phyloP scores from a whole-genome alignment of 139 green algal genomes.

The Tetraselmis striata region DNA sequence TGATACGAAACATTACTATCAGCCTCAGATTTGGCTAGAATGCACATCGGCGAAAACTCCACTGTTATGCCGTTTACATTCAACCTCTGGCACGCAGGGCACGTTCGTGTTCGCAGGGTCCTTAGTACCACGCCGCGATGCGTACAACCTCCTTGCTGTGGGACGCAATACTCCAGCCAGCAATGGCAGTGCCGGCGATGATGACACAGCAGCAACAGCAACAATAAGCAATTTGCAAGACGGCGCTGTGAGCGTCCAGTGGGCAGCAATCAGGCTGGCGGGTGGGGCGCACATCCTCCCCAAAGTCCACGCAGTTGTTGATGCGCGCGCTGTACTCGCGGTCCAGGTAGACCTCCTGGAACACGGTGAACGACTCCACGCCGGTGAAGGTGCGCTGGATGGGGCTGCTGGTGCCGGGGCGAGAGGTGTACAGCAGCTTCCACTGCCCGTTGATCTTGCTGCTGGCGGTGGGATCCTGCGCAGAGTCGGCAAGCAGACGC shows the following conservation, averaged over 20 bases:
- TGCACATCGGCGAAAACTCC: no score
- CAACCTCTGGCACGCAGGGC: no score
- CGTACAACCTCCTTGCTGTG: no score
- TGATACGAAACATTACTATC: no score
- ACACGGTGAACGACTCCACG: constrained; percentile 79
- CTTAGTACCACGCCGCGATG: no score
- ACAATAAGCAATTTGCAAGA: no score
- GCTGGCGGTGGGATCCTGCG: constrained; percentile 37
- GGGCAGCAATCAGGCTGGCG: background rate
- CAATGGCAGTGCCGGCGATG: no score
- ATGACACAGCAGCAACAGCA: no score
- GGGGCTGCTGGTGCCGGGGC: constrained; percentile 64
- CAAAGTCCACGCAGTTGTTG: constrained; percentile 83
- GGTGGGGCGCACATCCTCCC: constrained; percentile 8
- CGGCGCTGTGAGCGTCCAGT: background rate
- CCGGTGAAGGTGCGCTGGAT: constrained; percentile 89
- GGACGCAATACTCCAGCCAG: no score
- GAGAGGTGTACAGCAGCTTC: constrained; percentile 77
- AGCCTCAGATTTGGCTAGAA: no score
- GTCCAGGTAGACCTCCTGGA: constrained; percentile 57
- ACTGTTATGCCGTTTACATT: no score
- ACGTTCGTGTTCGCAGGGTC: no score
- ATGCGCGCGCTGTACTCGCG: constrained; percentile 32
- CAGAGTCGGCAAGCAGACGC: background rate
- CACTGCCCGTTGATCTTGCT: constrained; percentile 57